Percentiles rank a stretch among this genome's conserved stretches.
phyloP scores from a whole-genome alignment of 2,329 filamentous ascomycete species.

The Penicillium glabrum region DNA sequence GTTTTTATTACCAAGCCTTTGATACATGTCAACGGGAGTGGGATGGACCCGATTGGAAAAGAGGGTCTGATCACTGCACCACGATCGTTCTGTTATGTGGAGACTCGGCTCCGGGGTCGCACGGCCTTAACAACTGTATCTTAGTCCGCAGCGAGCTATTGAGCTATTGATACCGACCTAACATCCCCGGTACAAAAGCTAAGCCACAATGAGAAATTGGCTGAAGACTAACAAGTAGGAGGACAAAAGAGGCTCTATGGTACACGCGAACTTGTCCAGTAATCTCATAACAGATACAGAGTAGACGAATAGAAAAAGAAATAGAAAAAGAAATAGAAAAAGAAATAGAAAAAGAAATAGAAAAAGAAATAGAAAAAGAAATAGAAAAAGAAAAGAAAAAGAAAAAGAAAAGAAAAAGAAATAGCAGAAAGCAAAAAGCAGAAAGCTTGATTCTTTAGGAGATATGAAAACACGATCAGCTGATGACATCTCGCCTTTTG shows the following conservation, averaged over 20 bases:
- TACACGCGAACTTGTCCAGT: constrained; percentile 8
- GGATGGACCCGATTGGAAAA: neutral
- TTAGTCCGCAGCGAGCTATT: no score
- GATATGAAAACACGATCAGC: neutral
- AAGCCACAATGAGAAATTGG: neutral
- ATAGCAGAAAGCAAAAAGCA: neutral
- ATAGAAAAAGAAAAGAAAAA: neutral
- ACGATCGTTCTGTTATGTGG: neutral
- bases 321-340: no score
- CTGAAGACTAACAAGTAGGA: neutral
- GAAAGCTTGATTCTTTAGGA: neutral
- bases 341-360: neutral
- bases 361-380: no score
- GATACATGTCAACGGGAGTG: neutral
- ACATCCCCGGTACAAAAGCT: neutral
- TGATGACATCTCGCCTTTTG: neutral
- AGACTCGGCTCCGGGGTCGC: neutral
- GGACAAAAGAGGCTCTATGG: neutral
- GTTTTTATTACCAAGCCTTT: neutral
- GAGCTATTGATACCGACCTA: neutral
- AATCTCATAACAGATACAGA: neutral
- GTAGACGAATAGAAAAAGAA: neutral
- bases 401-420: neutral
- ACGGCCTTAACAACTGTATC: neutral
- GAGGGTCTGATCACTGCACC: neutral